These are phyloP conservation scores for Catharanthus roseus DNA, from an alignment of 257 asterid species.

Conservation along the genomic window DNA sequence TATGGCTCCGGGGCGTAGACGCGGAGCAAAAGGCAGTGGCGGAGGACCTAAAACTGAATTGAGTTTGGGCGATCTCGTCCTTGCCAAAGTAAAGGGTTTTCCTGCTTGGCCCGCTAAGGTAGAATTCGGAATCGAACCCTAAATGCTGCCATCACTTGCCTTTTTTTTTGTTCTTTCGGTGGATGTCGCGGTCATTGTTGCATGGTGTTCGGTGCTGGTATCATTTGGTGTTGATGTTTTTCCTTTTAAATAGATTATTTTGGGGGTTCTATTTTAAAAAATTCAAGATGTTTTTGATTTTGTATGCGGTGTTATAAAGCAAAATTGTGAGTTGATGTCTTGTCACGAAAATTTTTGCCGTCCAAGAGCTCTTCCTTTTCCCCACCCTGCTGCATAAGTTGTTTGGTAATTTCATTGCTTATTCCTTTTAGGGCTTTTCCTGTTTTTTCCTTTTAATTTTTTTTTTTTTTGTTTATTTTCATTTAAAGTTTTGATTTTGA, in stretches of 20 bases:
- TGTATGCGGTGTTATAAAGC: not conserved
- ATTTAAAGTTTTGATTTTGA: not conserved
- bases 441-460: too few relatives aligned
- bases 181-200: not conserved
- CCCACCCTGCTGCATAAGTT: not conserved
- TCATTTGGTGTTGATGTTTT: not conserved
- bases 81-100: constrained; percentile 86
- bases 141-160: not conserved
- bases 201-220: not conserved
- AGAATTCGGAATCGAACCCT: not conserved
- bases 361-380: too few relatives aligned
- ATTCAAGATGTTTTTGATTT: not conserved
- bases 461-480: not conserved
- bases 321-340: not conserved
- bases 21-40: constrained; percentile 63
- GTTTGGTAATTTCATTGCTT: not conserved
- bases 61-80: constrained; percentile 83
- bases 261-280: not conserved
- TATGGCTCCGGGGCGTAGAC: constrained; percentile 79
- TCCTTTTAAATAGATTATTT: not conserved
- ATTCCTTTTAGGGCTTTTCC: not conserved
- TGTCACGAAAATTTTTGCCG: not conserved
- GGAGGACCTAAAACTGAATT: constrained; percentile 50
- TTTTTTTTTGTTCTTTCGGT: too few relatives aligned
- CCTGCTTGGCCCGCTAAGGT: constrained; percentile 99